Evolutionary conservation across 2,329 filamentous ascomycete species (phyloP), one percentile per base, ranked within the genome.

Genomic region (Ophiognomonia clavigignenti-juglandacearum): DNA sequence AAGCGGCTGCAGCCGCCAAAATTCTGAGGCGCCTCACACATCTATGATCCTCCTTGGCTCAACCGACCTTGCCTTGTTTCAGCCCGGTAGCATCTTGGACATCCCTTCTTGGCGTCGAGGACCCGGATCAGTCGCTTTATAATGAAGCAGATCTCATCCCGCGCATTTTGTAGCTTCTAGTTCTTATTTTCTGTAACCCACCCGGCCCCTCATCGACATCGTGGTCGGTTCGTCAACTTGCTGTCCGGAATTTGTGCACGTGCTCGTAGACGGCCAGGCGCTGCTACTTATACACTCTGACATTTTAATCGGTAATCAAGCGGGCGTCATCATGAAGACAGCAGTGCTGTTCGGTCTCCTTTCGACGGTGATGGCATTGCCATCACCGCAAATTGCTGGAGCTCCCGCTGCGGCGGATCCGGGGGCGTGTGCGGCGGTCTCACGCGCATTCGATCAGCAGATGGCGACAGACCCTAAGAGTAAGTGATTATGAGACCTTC

Each of bases 231-330:
- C 19, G 39, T 24, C 34, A 36, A 23, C 24, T 43, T 16, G 39
- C n/a, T 39, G 31, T 18, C 10, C n/a, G n/a, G n/a, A n/a, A n/a
- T n/a, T n/a, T n/a, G n/a, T 36, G 32, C 34, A 39, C 19, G 42
- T 43, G 27, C 39, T 37, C 26, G 34, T 48, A 48, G 45, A 41
- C 42, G 26, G 45, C 45, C 45, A 37, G 45, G 45, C 42, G 45
- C 39, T 39, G 39, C 45, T 48, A 43, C 45, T 18, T 27, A 8
- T 48, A 36, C 45, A 16, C 13, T 20, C 23, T 18, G 31, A 43
- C 26, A 8, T 14, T 10, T 16, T 27, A 5, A 20, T 16, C 20
- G 26, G 39, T 37, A 14, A 37, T 32, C 39, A 43, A 43, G 39
- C 24, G 34, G 19, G 5, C 4, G 24, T 43, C 39, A 48, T 23